Evolutionary conservation across 768 basidiomycete species (phyloP), one percentile per base, ranked within the genome.

Genomic region (Phanerochaete carnosa): DNA sequence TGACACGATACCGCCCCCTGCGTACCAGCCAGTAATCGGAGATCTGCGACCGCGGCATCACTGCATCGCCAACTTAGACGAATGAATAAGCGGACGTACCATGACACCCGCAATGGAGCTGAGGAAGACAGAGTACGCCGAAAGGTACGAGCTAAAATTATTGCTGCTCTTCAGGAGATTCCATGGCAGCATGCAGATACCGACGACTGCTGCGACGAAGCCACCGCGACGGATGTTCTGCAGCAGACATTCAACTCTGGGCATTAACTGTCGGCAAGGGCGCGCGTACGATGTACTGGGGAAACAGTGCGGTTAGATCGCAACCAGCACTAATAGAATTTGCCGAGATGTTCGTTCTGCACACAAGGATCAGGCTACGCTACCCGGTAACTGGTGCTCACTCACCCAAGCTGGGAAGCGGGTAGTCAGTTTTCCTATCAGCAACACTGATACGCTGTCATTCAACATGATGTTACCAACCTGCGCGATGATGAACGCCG

Each of bases 181-280:
- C 90, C 90, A 91, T 1, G 88, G 90, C 37, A 86, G 81, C 77
- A 90, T 90, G 72, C 79, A 83, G 32, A 92, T 68, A 4, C 91
- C 91, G 43, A 91, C 85, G 50, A 88, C 78, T 8, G 90, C 90
- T n/a, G 87, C 88, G 50, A 94, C 74, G 73, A 89, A 95, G 16
- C 92, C 91, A 29, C 93, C 92, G 22, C 92, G 83, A 23, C 92
- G 85, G 69, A 94, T 93, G 69, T 89, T 92, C 85, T 88, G 60
- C 25, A 11, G 46, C 28, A 55, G 55, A 4, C 8, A 47, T 22
- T 55, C 47, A 57, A 23, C 35, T 45, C 45, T 39, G 22, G 45
- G 46, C 46, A 45, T 43, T 28, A 8, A 32, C 19, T 33, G 54
- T 1, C 22, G 37, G n/a, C 39, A 43, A n/a, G 19, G 58, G 23